Evolutionary conservation across 305 asterid genomes (phyloP), one percentile per base, ranked within the genome.

Genomic region (Salvia sclarea): DNA sequence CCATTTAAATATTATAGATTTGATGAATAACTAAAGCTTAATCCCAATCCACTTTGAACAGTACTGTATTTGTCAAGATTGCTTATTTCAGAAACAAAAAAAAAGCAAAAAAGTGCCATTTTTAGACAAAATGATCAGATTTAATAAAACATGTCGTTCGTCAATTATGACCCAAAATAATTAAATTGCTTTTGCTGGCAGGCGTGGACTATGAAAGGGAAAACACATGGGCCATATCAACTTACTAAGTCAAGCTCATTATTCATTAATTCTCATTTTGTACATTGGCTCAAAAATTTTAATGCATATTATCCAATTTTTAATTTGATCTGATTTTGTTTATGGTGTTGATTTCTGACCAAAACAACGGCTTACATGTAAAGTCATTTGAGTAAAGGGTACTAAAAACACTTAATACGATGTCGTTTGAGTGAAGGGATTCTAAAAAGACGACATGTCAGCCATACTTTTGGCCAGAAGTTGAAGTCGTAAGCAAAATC

Each of bases 181-280:
- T 3, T 52, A 22, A 22, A 8, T 37, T 52, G 8, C 33, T 52
- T 21, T 52, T 21, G 35, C 58, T 52, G 35, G 31, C 35, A 53
- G 35, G 18, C 59, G 59, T 53, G 59, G 37, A 53, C 5, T 24
- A 25, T 17, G 59, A 24, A 24, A 53, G 30, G 35, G 59, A 24
- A 14, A 53, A 53, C 59, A 53, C 59, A 53, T 4, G 37, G 59
- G 59, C 37, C 37, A 53, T 52, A 5, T 52, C 9, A 38, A 47
- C 25, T 47, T 16, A 12, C 24, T 17, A 47, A 38, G 44, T 38
- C 44, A 38, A 38, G 44, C 44, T 38, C 44, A n/a, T 38, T 12
- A 6, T 7, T 33, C 8, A 25, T 33, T 33, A 10, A 33, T 8
- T 1, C 7, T 2, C 7, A 33, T 33, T 4, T n/a, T n/a, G n/a